Conservation (phyloP, 257 asterid species). For the Leonotis leonurus region DNA sequence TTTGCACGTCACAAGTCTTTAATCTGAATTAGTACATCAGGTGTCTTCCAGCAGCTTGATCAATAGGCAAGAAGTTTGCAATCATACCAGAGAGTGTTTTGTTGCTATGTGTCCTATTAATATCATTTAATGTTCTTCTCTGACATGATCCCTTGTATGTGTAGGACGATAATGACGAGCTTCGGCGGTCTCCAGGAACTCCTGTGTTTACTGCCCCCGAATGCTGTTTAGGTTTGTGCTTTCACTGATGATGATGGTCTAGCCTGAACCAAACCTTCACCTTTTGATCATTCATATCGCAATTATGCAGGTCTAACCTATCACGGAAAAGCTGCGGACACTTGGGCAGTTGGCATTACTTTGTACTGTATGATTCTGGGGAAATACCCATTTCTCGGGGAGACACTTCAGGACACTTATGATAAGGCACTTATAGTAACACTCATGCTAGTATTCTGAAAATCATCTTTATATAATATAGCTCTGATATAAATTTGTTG, state of each 20-base stretch:
- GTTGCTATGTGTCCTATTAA: not conserved
- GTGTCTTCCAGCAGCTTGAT: not conserved
- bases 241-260: not conserved
- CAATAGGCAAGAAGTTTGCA: no score
- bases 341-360: slow-evolving; percentile 93
- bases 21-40: no score
- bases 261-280: not conserved
- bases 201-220: slow-evolving; percentile 99
- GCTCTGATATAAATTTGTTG: not conserved
- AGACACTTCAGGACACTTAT: slow-evolving; percentile 90
- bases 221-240: slow-evolving; percentile 73
- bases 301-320: slow-evolving; percentile 55
- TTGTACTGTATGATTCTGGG: slow-evolving; percentile 67
- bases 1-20: no score
- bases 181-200: slow-evolving; percentile 98
- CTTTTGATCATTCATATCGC: not conserved
- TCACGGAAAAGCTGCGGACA: slow-evolving; percentile 72
- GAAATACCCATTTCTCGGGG: slow-evolving; percentile 83
- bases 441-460: not conserved
- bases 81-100: no score
- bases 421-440: slow-evolving; percentile 50
- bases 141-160: not conserved
- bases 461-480: not conserved
- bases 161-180: slow-evolving; percentile 81
- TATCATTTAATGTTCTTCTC: not conserved